Percentiles rank a stretch among this genome's conserved stretches.
phyloP scores from a whole-genome alignment of 176 grass and related monocot genomes.

The Carex parvula region DNA sequence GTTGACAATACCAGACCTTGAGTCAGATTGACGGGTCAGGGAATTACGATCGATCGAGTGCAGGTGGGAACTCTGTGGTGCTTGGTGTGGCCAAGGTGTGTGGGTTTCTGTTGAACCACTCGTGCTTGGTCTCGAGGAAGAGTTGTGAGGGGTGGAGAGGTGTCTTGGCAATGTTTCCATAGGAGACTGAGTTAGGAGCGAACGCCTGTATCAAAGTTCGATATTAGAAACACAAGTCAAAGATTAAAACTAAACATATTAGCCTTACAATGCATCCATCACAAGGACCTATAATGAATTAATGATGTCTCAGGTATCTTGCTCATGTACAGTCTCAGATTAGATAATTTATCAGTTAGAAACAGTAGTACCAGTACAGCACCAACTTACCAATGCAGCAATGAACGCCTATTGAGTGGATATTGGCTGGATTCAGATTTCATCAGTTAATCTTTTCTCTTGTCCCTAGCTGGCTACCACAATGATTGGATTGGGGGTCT shows the following conservation, averaged over 20 bases:
- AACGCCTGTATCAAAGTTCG: slow-evolving; percentile 43
- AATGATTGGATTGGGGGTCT: background rate
- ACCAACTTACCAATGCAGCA: background rate
- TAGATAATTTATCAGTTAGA: background rate
- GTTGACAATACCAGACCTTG: slow-evolving; percentile 26
- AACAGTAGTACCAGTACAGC: background rate
- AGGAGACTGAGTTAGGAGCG: slow-evolving; percentile 73
- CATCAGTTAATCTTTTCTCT: background rate
- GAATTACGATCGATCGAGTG: slow-evolving; percentile 38
- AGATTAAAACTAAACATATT: background rate
- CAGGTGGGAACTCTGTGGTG: slow-evolving; percentile 37
- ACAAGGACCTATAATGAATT: background rate
- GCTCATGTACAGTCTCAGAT: too few species aligned
- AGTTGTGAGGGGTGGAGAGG: slow-evolving; percentile 38
- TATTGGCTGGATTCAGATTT: slow-evolving; percentile 10
- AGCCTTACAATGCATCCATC: background rate
- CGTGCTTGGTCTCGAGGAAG: slow-evolving; percentile 44
- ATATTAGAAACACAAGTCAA: background rate
- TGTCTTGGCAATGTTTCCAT: slow-evolving; percentile 48
- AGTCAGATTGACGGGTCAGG: slow-evolving; percentile 27
- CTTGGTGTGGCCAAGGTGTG: slow-evolving; percentile 24
- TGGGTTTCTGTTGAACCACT: slow-evolving; percentile 47
- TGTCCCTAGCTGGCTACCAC: background rate
- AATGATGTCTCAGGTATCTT: background rate
- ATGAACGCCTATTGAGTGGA: background rate